Percentiles rank a stretch among this genome's conserved stretches.
These are phyloP conservation scores for Crucibulum laeve DNA, from an alignment of 768 basidiomycete species.

Conservation along the genomic window DNA sequence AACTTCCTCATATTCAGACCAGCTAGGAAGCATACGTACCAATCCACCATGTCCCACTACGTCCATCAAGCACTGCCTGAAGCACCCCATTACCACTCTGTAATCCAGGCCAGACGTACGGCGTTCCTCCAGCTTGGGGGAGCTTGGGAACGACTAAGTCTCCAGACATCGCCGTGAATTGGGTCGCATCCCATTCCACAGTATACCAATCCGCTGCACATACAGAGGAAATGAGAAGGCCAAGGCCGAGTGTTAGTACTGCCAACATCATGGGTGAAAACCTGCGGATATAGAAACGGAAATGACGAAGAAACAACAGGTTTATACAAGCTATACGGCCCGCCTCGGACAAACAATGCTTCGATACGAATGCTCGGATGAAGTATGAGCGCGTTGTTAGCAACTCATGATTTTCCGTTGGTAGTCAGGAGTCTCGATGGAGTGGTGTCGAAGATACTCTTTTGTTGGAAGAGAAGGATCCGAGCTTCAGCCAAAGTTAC, in stretches of 20 bases:
- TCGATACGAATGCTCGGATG: too few species aligned
- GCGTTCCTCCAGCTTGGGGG: conserved; percentile 18
- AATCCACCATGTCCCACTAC: conserved; percentile 23
- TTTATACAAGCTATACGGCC: too few species aligned
- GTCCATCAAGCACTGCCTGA: conserved; percentile 21
- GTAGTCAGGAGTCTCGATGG: background rate
- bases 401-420: too few species aligned
- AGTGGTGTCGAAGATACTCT: background rate
- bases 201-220: conserved; percentile 19
- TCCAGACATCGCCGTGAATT: conserved; percentile 20
- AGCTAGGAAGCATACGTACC: conserved; percentile 7
- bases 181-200: conserved; percentile 20
- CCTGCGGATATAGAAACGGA: background rate
- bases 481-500: conserved; percentile 13
- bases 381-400: too few species aligned
- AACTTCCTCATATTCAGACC: background rate
- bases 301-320: conserved; percentile 2
- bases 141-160: conserved; percentile 19
- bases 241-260: conserved; percentile 4
- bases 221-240: conserved; percentile 8
- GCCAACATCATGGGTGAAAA: conserved; percentile 3
- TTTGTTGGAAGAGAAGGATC: conserved; percentile 3
- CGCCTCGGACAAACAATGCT: too few species aligned
- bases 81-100: conserved; percentile 21
- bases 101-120: conserved; percentile 22